Conservation (phyloP, 2,329 filamentous ascomycete genomes). For the Cladosporium sp. region DNA sequence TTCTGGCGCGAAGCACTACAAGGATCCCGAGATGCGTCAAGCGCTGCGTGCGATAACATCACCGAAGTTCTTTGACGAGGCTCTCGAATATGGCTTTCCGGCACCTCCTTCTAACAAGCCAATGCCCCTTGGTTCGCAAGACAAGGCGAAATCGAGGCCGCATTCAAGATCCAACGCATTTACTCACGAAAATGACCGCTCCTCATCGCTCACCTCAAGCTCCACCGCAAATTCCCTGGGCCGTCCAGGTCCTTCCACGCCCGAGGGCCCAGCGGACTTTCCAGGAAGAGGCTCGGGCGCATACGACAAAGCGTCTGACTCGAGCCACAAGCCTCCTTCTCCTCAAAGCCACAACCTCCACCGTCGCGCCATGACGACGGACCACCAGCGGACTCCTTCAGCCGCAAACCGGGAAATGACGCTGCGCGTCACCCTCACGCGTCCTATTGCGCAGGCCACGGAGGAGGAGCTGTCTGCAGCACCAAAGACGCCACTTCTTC, state of each 20-base stretch:
- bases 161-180: not conserved
- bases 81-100: slow-evolving; percentile 87
- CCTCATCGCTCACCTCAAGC: slow-evolving; percentile 7
- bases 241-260: not conserved
- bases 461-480: slow-evolving; percentile 62
- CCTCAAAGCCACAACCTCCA: not conserved
- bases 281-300: not conserved
- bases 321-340: not conserved
- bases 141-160: not conserved
- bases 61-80: slow-evolving; percentile 92
- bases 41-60: slow-evolving; percentile 81
- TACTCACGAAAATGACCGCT: not conserved
- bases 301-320: not conserved
- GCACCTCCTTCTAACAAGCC: not conserved
- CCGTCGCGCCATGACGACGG: slow-evolving; percentile 1
- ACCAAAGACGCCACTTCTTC: slow-evolving; percentile 32
- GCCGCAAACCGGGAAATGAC: slow-evolving; percentile 78
- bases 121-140: too few species aligned
- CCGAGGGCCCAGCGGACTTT: not conserved
- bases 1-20: slow-evolving; percentile 58
- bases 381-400: slow-evolving; percentile 1
- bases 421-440: slow-evolving; percentile 86
- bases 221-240: not conserved
- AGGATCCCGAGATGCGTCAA: slow-evolving; percentile 78
- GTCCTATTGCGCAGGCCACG: slow-evolving; percentile 73